Evolutionary conservation across 345 rosid genomes (phyloP).

Genomic region (Hibiscus mutabilis): DNA sequence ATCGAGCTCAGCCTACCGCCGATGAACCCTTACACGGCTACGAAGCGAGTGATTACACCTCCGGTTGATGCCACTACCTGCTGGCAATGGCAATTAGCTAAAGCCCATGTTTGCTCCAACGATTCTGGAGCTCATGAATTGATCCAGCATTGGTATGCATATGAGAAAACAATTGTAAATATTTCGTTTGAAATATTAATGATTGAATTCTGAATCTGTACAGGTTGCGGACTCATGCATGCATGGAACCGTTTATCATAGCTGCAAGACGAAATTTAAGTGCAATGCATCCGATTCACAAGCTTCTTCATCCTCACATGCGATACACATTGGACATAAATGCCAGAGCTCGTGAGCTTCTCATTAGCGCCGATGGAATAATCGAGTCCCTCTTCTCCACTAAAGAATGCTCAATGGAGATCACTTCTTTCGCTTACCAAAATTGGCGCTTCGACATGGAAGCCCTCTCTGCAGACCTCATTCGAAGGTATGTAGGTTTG

Average conservation of each 20-base stretch:
- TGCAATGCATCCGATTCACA: slow-evolving; percentile 83
- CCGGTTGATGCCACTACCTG: not conserved
- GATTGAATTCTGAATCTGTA: not conserved
- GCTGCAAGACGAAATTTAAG: slow-evolving; percentile 88
- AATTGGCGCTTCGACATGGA: slow-evolving; percentile 83
- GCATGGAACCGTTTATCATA: slow-evolving; percentile 80
- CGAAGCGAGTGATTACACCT: not conserved
- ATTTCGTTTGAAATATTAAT: too few relatives aligned
- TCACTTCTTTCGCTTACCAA: slow-evolving; percentile 70
- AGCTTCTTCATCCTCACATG: slow-evolving; percentile 93
- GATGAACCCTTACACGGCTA: not conserved
- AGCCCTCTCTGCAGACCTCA: slow-evolving; percentile 85
- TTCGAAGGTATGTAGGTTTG: slow-evolving; percentile 49
- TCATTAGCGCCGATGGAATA: slow-evolving; percentile 76
- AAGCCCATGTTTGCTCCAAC: slow-evolving; percentile 1
- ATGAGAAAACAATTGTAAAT: too few relatives aligned
- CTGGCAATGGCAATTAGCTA: slow-evolving; percentile 5
- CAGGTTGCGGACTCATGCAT: slow-evolving; percentile 68
- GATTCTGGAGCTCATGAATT: slow-evolving; percentile 3
- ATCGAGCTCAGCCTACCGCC: not conserved
- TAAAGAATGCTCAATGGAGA: slow-evolving; percentile 66
- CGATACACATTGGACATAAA: slow-evolving; percentile 87
- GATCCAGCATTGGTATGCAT: not conserved
- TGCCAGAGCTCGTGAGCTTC: slow-evolving; percentile 70
- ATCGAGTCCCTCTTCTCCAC: slow-evolving; percentile 85